phyloP scores from a whole-genome alignment of 2,329 filamentous ascomycete species.

The Pseudomassariella vexata region DNA sequence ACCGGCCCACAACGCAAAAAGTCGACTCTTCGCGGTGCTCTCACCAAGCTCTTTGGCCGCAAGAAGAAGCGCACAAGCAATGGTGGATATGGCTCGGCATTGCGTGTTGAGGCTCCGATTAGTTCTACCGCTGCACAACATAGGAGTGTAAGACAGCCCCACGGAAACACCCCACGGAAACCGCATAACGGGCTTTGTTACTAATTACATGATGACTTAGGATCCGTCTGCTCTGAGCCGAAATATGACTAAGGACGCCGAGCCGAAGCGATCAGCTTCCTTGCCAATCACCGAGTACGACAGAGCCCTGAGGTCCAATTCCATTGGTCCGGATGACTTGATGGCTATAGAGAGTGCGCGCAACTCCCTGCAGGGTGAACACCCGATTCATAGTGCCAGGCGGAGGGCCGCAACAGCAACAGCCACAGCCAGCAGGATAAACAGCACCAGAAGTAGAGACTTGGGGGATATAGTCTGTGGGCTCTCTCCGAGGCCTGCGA shows the following conservation, averaged over 20 bases:
- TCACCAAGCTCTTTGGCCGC: conserved; percentile 54
- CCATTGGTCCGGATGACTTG: conserved; percentile 50
- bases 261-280: conserved; percentile 51
- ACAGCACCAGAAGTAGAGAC: conserved; percentile 28
- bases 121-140: conserved; percentile 34
- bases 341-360: conserved; percentile 47
- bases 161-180: conserved; percentile 2
- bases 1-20: conserved; percentile 46
- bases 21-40: conserved; percentile 48
- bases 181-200: too few species aligned
- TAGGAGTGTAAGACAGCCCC: conserved; percentile 39
- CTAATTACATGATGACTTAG: conserved; percentile 17
- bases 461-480: conserved; percentile 45
- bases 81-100: conserved; percentile 21
- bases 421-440: conserved; percentile 34
- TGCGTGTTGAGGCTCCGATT: conserved; percentile 18
- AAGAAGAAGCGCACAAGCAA: conserved; percentile 43
- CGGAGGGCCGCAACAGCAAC: conserved; percentile 36
- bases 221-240: conserved; percentile 31
- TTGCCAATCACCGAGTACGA: conserved; percentile 56
- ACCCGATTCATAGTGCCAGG: conserved; percentile 26
- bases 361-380: conserved; percentile 45
- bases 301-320: conserved; percentile 55
- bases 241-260: conserved; percentile 24
- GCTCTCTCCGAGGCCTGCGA: conserved; percentile 56